Conservation (phyloP, 2,329 filamentous ascomycete species). For the Beauveria scarabaeidicola region DNA sequence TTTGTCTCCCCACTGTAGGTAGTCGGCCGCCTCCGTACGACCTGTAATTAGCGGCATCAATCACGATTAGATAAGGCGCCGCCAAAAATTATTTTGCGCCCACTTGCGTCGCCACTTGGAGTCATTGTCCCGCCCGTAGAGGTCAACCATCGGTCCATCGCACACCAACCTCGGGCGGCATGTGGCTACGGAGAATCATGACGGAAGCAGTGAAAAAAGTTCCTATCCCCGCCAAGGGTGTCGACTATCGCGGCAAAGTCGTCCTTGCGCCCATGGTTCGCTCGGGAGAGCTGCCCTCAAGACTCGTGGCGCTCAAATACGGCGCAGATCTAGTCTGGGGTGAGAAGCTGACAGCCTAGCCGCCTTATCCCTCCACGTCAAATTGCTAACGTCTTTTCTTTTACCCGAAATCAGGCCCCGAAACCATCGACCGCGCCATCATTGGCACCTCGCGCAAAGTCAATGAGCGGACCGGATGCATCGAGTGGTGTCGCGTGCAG, state of each 20-base stretch:
- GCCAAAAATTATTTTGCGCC: slow-evolving; percentile 1
- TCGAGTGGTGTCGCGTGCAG: slow-evolving; percentile 75
- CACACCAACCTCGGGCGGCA: slow-evolving; percentile 14
- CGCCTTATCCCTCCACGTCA: background rate
- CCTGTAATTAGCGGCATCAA: background rate
- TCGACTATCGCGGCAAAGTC: slow-evolving; percentile 88
- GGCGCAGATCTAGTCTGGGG: slow-evolving; percentile 96
- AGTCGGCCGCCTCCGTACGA: background rate
- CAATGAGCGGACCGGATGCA: slow-evolving; percentile 66
- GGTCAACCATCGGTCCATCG: background rate
- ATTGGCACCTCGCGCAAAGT: slow-evolving; percentile 75
- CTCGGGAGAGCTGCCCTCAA: slow-evolving; percentile 88
- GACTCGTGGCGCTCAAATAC: slow-evolving; percentile 83
- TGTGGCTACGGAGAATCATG: slow-evolving; percentile 46
- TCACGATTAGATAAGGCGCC: slow-evolving; percentile 8
- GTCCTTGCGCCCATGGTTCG: slow-evolving; percentile 97
- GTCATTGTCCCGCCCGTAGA: background rate
- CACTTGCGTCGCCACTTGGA: slow-evolving; percentile 1
- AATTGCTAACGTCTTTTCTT: background rate
- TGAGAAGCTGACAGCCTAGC: slow-evolving; percentile 29
- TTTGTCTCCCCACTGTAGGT: too few relatives aligned
- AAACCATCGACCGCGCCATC: slow-evolving; percentile 86
- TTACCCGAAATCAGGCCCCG: slow-evolving; percentile 53
- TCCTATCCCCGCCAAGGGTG: slow-evolving; percentile 77
- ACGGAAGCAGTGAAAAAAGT: slow-evolving; percentile 55